Conservation (phyloP, 164 flowering plant species). For the Sextonia rubra region DNA sequence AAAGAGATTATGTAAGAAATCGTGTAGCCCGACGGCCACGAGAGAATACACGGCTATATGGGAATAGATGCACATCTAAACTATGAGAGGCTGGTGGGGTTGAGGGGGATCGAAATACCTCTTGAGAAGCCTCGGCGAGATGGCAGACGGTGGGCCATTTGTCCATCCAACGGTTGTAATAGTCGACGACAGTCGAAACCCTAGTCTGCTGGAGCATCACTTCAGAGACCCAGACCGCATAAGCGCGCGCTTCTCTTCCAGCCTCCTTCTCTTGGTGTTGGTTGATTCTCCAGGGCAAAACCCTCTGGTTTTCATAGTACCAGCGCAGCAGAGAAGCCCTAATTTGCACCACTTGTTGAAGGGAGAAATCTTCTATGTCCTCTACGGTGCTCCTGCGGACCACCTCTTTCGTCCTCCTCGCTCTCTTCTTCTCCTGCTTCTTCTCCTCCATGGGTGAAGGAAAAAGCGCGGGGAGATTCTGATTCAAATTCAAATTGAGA, state of each 20-base stretch:
- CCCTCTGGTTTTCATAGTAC: constrained; percentile 58
- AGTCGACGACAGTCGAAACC: constrained; percentile 32
- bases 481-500: neutral
- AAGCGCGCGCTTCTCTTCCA: constrained; percentile 33
- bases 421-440: neutral
- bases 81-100: neutral
- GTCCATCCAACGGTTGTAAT: constrained; percentile 86
- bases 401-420: neutral
- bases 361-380: constrained; percentile 31
- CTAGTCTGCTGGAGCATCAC: constrained; percentile 93
- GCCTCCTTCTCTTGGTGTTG: constrained; percentile 2
- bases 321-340: constrained; percentile 52
- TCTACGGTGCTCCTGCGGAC: constrained; percentile 6
- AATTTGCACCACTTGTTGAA: constrained; percentile 18
- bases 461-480: neutral
- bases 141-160: constrained; percentile 79
- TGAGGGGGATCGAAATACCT: constrained; percentile 35
- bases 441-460: neutral
- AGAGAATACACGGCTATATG: too few species aligned
- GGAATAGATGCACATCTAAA: too few species aligned
- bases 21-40: too few species aligned
- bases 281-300: constrained; percentile 58
- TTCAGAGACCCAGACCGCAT: constrained; percentile 97
- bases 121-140: constrained; percentile 81
- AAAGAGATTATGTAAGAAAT: too few species aligned